Base-by-base conservation (phyloP, 805 yeast species). In the Debaryomyces hansenii region DNA sequence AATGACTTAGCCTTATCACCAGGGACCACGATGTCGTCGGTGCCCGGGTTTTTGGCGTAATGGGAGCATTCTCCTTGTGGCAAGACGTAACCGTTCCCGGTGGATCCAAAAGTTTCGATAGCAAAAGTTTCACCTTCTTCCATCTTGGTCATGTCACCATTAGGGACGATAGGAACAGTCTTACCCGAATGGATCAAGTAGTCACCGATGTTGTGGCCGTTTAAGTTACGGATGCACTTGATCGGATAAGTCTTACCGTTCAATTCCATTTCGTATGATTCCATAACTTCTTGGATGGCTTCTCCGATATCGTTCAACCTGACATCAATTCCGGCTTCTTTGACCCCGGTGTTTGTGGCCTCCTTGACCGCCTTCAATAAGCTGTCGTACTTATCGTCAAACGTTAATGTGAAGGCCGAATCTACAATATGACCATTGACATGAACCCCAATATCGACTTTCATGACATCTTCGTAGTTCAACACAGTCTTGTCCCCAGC, bases 81-180 rank as follows among this genome's bases (percentile, higher is more conserved):
- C 40, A 84, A 72, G 31, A 94, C 98, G 57, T 84, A 85, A 32
- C 98, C 99, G 48, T 86, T 80, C 51, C 99, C 99, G 1, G 99
- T 94, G 37, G 96, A 81, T 10, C 99, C 99, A 62, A 94, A 94
- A 2, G 99, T 94, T 71, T 94, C 99, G 61, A 94, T 92, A 50
- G 99, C 99, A 75, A 89, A 92, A 2, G 90, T 85, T 67, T 94
- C 99, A 52, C 97, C 97, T 73, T 94, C 99, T 67, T 94, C 99
- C 97, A 94, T 92, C 77, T 92, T 92, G 9, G 98, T 94, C 66
- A 80, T 80, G 64, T 94, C 99, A 6, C 90, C 92, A 59, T 88
- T 88, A 59, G 91, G 86, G 31, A 94, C 96, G 59, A 94, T 94
- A 14, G 99, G 99, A 40, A 94, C 98, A 20, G 95, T 84, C 67